Percentiles rank a stretch among this genome's conserved stretches.
Evolutionary conservation across 306 rosid species (phyloP).

Genomic region (Medicago arabica): DNA sequence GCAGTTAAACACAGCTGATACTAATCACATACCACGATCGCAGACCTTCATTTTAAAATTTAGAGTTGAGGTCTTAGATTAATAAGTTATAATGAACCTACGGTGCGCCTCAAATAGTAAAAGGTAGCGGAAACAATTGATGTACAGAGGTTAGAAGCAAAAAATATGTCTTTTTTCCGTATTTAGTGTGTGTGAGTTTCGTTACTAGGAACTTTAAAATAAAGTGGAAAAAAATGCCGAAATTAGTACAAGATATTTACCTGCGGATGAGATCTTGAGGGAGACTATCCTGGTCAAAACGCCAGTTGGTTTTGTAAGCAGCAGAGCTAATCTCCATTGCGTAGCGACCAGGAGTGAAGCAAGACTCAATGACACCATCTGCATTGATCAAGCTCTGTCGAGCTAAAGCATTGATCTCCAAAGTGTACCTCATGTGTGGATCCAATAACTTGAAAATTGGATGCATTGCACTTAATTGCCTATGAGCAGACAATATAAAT

Average conservation of each 20-base stretch:
- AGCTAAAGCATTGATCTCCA: constrained; percentile 85
- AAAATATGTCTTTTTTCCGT: too few relatives aligned
- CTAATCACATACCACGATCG: too few relatives aligned
- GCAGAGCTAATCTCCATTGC: constrained; percentile 85
- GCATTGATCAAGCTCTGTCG: constrained; percentile 72
- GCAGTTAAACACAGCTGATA: too few relatives aligned
- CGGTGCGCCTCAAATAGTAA: too few relatives aligned
- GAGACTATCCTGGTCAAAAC: constrained; percentile 80
- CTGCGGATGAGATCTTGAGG: constrained; percentile 90
- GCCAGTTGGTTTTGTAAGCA: constrained; percentile 84
- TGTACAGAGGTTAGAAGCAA: too few relatives aligned
- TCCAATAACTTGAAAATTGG: constrained; percentile 87
- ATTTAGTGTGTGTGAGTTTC: too few relatives aligned
- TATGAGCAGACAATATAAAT: constrained; percentile 82
- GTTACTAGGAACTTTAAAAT: too few relatives aligned
- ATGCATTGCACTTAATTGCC: constrained; percentile 93
- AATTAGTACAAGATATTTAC: constrained; percentile 34
- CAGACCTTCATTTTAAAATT: too few relatives aligned
- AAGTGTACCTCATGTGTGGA: constrained; percentile 95
- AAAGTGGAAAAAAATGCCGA: too few relatives aligned
- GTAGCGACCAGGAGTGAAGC: constrained; percentile 94
- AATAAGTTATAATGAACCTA: too few relatives aligned
- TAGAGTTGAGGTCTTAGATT: too few relatives aligned
- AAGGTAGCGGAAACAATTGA: too few relatives aligned
- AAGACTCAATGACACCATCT: constrained; percentile 78